Evolutionary conservation across 1,284 basidiomycete genomes (phyloP), one percentile per base, ranked within the genome.

Genomic region (Austropuccinia psidii): DNA sequence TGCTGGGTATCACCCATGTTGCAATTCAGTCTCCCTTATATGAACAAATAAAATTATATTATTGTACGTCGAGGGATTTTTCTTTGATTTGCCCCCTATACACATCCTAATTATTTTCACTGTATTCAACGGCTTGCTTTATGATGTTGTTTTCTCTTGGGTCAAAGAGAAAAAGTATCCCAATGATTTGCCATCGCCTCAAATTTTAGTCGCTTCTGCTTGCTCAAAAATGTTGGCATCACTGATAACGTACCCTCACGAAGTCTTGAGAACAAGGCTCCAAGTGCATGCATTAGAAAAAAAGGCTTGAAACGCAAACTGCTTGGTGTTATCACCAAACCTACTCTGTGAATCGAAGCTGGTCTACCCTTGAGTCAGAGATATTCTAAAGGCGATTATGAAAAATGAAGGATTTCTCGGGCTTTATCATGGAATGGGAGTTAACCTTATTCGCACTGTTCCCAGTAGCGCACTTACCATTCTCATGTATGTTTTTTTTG

Each of bases 11-110:
- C 68, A 82, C 87, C 4, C 93, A 97, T 79, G 93, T 97, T 66
- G 93, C 91, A 15, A 91, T 97, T 0, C 93, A 97, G 80, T 96
- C 97, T 78, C 93, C 93, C 21, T 82, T 97, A n/a, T 97, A 97
- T 79, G 93, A 97, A 79, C 86, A 89, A 77, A 85, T 94, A 74
- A 97, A 96, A 83, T 78, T 87, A 19, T 86, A 86, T 84, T 87
- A 90, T 21, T 87, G 91, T 93, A 81, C 82, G 90, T 86, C 31
- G 27, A 15, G 4, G n/a, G n/a, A n/a, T n/a, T n/a, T n/a, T n/a
- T n/a, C n/a, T n/a, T n/a, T n/a, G n/a, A n/a, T n/a, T n/a, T n/a
- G n/a, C n/a, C n/a, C n/a, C n/a, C n/a, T n/a, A n/a, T n/a, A n/a
- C n/a, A n/a, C n/a, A n/a, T n/a, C n/a, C n/a, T n/a, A n/a, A n/a